A percentile compares a stretch with the other conserved stretches of the same genome.
Evolutionary conservation across 2,329 filamentous ascomycete species (phyloP).

Genomic region (Aspergillus phoenicis): DNA sequence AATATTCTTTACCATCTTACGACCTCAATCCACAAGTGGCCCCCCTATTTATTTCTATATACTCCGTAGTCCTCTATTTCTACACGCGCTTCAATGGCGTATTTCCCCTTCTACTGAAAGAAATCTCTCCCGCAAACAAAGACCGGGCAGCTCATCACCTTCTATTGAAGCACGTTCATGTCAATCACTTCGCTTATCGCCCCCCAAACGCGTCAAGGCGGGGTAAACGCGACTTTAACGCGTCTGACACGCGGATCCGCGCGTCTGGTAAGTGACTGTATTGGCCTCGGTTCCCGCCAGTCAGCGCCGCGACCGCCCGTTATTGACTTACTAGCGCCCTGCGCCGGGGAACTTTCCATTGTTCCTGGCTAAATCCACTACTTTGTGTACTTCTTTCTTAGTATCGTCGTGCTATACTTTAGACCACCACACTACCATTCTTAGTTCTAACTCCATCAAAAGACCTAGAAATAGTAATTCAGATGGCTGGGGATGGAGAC

Average conservation of each 20-base stretch:
- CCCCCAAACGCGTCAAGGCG: slow-evolving; percentile 20
- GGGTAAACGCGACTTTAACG: slow-evolving; percentile 24
- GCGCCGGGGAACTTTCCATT: background rate
- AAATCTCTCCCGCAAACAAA: background rate
- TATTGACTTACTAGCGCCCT: slow-evolving; percentile 8
- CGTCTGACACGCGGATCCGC: slow-evolving; percentile 24
- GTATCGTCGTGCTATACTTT: background rate
- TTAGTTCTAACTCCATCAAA: background rate
- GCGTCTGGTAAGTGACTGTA: slow-evolving; percentile 26
- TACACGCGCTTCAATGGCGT: background rate
- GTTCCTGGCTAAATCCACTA: slow-evolving; percentile 6
- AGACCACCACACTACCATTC: too few relatives aligned
- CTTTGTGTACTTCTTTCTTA: background rate
- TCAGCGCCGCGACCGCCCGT: background rate
- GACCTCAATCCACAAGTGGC: background rate
- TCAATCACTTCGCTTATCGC: slow-evolving; percentile 13
- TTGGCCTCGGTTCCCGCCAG: background rate
- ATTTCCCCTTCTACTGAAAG: background rate
- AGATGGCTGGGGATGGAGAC: slow-evolving; percentile 3
- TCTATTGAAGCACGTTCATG: background rate
- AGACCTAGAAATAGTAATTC: background rate
- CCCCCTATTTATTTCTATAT: background rate
- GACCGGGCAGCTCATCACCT: background rate
- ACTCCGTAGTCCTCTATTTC: background rate
- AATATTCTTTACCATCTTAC: background rate